Evolutionary conservation across 768 basidiomycete species (phyloP), one percentile per base, ranked within the genome.

Genomic region (Pisolithus albus): DNA sequence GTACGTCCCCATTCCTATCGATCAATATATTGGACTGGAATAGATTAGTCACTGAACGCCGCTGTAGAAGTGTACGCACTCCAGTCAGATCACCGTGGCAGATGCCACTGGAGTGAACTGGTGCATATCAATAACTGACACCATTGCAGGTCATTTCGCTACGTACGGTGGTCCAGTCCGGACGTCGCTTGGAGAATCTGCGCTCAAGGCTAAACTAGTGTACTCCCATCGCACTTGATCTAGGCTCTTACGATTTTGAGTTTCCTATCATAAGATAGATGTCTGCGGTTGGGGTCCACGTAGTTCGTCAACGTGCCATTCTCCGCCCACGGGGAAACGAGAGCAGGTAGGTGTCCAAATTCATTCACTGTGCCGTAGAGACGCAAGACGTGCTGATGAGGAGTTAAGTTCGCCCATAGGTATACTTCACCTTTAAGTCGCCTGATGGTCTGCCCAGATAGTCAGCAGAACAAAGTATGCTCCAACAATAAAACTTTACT

Each of bases 131-230:
- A 39, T 4, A 13, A 0, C 30, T 15, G 19, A 23, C 1, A n/a
- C 2, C 4, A 8, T 30, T 16, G 26, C 41, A 7, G 1, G 36
- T 16, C 8, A 19, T 18, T 32, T 30, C 8, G 10, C 60, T 9
- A 45, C 72, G 56, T 37, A 75, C 75, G 52, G 53, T 75, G 74
- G 11, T 59, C 46, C 7, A 75, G 57, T 46, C 73, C 75, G 42
- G 70, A 65, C 5, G 69, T 70, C 2, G 74, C 61, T 52, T 75
- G 70, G 16, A 26, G 24, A 30, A 45, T 45, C 43, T 45, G 21
- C 16, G 28, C 9, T 45, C 10, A 13, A 24, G 10, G 23, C 10
- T 11, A 21, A 23, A 21, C 11, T 5, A 23, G n/a, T 42, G 10
- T 13, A 42, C 41, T 42, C 10, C 10, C 11, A 10, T 5, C 6